Percentiles rank a stretch among this genome's conserved stretches.
phyloP scores from a whole-genome alignment of 2,329 filamentous ascomycete species.

The Monosporascus sp. region DNA sequence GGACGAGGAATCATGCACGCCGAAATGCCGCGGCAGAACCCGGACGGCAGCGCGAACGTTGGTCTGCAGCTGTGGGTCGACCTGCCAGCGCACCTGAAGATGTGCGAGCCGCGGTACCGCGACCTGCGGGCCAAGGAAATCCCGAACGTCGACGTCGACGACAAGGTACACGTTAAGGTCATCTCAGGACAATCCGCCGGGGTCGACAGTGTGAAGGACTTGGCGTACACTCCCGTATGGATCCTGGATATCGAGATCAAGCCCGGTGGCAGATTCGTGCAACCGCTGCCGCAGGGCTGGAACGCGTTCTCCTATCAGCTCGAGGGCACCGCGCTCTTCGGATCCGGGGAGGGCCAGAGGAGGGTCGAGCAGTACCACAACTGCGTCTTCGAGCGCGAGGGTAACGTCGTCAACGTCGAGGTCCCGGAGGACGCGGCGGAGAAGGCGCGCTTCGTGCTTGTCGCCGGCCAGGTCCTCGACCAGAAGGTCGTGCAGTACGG shows the following conservation, averaged over 20 bases:
- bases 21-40: constrained; percentile 83
- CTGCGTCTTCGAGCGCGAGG: constrained; percentile 77
- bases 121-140: constrained; percentile 79
- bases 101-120: constrained; percentile 86
- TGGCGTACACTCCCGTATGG: constrained; percentile 98
- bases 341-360: constrained; percentile 44
- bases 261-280: constrained; percentile 72
- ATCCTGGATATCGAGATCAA: constrained; percentile 76
- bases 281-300: constrained; percentile 75
- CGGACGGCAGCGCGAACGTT: constrained; percentile 71
- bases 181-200: constrained; percentile 83
- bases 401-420: constrained; percentile 68
- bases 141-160: constrained; percentile 65
- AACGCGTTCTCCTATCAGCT: constrained; percentile 87
- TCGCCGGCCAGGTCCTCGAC: constrained; percentile 65
- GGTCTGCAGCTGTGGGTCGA: constrained; percentile 97
- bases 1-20: constrained; percentile 89
- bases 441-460: constrained; percentile 51
- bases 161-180: constrained; percentile 77
- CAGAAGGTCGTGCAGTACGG: constrained; percentile 69
- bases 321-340: constrained; percentile 65
- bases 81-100: constrained; percentile 74
- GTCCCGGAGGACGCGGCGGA: constrained; percentile 61
- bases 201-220: constrained; percentile 79
- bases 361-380: constrained; percentile 73